Evolutionary conservation across 1,284 basidiomycete genomes (phyloP).

Genomic region (Hemileccinum hortonii): DNA sequence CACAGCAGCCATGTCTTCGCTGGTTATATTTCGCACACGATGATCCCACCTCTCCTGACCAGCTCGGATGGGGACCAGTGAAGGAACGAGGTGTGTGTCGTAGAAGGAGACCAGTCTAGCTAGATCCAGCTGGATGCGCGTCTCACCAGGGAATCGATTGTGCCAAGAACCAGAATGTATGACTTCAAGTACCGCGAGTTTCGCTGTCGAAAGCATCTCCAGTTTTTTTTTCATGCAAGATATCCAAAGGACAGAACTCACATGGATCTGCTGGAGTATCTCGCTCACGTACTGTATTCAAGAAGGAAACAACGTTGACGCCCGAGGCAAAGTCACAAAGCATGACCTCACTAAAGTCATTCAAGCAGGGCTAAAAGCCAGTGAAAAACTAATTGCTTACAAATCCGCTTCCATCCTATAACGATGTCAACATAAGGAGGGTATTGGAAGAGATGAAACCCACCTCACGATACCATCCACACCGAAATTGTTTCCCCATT

Average conservation of each 20-base stretch:
- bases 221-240: neutral
- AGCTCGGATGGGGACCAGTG: constrained; percentile 24
- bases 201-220: neutral
- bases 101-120: constrained; percentile 21
- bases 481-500: constrained; percentile 36
- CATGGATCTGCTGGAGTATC: neutral
- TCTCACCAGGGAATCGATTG: constrained; percentile 33
- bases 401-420: constrained; percentile 50
- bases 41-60: constrained; percentile 21
- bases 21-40: constrained; percentile 15
- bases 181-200: neutral
- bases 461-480: constrained; percentile 43
- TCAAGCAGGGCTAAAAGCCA: neutral
- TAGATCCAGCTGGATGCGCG: constrained; percentile 33
- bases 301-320: constrained; percentile 38
- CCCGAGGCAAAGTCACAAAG: constrained; percentile 27
- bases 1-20: constrained; percentile 12
- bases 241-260: neutral
- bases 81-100: constrained; percentile 16
- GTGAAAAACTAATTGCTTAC: constrained; percentile 32
- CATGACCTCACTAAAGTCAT: constrained; percentile 47
- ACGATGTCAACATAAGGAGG: neutral
- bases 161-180: constrained; percentile 32
- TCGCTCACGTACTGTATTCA: constrained; percentile 13
- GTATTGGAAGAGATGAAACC: neutral